Evolutionary conservation across 2,329 filamentous ascomycete species (phyloP), one percentile per base, ranked within the genome.

Genomic region (Alternaria sp.): DNA sequence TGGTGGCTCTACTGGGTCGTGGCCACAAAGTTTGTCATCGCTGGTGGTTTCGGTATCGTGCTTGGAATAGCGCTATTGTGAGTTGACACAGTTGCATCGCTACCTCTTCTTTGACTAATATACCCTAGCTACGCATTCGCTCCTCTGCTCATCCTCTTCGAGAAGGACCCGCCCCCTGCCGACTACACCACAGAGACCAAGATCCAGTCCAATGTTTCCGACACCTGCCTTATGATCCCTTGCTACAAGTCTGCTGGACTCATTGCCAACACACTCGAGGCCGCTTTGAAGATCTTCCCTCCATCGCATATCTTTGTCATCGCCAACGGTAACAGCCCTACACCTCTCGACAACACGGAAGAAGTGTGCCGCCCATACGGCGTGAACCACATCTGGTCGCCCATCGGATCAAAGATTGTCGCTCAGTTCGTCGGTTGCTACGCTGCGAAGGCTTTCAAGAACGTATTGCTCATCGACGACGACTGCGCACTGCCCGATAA

Each of bases 31-130:
- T 81, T 82, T 36, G 76, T 80, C 17, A 57, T 84, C 36, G 66
- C 73, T 17, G 81, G 81, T 21, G 81, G 81, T 1, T 83, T 79
- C 66, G 75, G 77, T n/a, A 81, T 83, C 59, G 74, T 76, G 13
- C 73, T 83, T 30, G 62, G 62, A 21, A 54, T 64, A 23, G 62
- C 62, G 11, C 45, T 61, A 45, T 64, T 64, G 62, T 64, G 44
- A 62, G 62, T 64, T 50, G 75, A 74, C 2, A 66, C 81, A n/a
- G 76, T 77, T 5, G 61, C 77, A 15, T 73, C 81, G 77, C 71
- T 73, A 72, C 45, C 53, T 26, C 10, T 68, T 73, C 19, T 21
- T 30, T 15, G 2, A 51, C 46, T 56, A 51, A 56, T 17, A 11
- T 8, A 15, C 8, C 26, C n/a, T 43, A 60, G 66, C 23, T 74